Percentiles rank a stretch among this genome's conserved stretches.
Evolutionary conservation across 371 early-diverging fungal species (phyloP).

Genomic region (Circinella umbellata): DNA sequence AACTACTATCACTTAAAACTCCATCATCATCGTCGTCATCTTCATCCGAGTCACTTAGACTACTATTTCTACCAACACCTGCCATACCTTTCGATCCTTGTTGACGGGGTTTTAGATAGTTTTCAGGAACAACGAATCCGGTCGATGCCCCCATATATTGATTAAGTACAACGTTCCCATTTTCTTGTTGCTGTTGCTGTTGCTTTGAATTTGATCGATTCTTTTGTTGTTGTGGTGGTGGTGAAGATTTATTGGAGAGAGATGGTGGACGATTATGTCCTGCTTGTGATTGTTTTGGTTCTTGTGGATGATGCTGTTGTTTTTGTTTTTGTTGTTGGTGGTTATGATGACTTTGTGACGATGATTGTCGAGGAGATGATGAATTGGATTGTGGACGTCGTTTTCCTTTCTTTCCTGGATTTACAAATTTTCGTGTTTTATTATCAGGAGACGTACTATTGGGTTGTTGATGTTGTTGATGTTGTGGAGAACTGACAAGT

Average conservation of each 20-base stretch:
- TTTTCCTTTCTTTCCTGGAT: conserved; percentile 27
- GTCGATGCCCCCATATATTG: conserved; percentile 29
- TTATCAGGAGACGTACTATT: conserved; percentile 1
- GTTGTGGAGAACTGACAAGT: conserved; percentile 51
- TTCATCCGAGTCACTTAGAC: conserved; percentile 25
- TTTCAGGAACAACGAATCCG: conserved; percentile 51
- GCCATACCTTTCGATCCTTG: conserved; percentile 4
- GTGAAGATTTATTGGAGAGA: not conserved
- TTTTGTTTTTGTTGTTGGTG: conserved; percentile 3
- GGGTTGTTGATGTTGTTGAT: conserved; percentile 15
- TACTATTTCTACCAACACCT: conserved; percentile 13
- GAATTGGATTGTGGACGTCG: conserved; percentile 19
- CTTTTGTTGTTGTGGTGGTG: not conserved
- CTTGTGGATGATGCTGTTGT: not conserved
- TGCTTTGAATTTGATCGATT: conserved; percentile 4
- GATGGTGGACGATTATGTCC: not conserved
- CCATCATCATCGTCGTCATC: conserved; percentile 21
- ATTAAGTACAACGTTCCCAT: conserved; percentile 9
- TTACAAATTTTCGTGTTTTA: conserved; percentile 13
- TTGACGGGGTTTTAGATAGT: conserved; percentile 32
- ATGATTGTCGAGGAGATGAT: not conserved
- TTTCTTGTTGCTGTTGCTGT: not conserved
- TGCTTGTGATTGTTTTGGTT: conserved; percentile 6
- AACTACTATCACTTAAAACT: conserved; percentile 12
- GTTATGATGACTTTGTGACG: conserved; percentile 14